These are phyloP conservation scores for Phytophthora podocarpi DNA, from an alignment of 352 stramenopile genomes.

Conservation along the genomic window DNA sequence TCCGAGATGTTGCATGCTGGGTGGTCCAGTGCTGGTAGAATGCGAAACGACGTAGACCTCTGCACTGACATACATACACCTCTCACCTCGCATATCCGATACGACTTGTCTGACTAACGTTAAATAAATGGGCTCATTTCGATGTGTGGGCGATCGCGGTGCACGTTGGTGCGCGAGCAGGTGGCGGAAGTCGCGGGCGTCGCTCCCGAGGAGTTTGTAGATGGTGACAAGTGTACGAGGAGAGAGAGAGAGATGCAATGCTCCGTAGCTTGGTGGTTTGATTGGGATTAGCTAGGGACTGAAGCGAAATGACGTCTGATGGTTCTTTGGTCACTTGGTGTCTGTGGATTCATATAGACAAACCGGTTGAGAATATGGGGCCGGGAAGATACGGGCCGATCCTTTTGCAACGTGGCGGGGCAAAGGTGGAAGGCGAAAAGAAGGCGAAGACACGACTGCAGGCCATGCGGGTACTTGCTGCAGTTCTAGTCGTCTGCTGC, in stretches of 20 bases:
- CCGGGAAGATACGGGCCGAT: conserved; percentile 70
- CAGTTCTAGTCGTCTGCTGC: neutral
- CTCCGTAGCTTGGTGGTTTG: neutral
- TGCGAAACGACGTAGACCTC: conserved; percentile 30
- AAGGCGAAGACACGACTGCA: conserved; percentile 43
- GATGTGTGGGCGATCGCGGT: conserved; percentile 80
- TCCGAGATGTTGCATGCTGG: conserved; percentile 17
- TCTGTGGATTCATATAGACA: conserved; percentile 42
- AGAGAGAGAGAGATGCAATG: neutral
- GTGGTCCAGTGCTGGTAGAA: neutral
- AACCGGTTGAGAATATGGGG: conserved; percentile 80
- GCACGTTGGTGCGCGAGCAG: conserved; percentile 60
- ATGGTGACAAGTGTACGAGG: conserved; percentile 75
- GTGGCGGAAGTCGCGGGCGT: conserved; percentile 57
- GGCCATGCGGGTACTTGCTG: conserved; percentile 63
- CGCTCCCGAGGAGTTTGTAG: conserved; percentile 48
- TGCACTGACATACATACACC: conserved; percentile 8
- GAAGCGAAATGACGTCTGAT: neutral
- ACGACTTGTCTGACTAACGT: neutral
- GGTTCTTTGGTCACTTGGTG: conserved; percentile 9
- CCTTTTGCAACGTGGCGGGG: conserved; percentile 32
- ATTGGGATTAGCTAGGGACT: neutral
- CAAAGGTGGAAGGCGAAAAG: conserved; percentile 10
- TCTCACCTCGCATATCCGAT: conserved; percentile 17
- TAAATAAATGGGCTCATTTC: conserved; percentile 7